These are phyloP conservation scores for Niebla homalea DNA, from an alignment of 495 filamentous ascomycete species.

Conservation along the genomic window DNA sequence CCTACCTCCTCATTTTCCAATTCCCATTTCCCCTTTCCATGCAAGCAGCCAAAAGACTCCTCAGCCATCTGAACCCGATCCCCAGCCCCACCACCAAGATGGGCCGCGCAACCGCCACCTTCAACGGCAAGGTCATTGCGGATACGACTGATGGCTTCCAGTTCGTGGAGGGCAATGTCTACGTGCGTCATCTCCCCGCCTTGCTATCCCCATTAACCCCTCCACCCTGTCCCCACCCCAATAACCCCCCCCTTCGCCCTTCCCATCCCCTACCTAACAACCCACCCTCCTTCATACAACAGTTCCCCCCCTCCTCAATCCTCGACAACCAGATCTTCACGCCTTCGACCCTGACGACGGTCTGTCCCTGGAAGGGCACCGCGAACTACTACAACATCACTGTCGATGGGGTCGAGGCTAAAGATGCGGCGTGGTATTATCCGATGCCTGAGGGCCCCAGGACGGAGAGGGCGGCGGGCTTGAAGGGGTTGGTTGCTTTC, in stretches of 20 bases:
- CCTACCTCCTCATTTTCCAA: too few relatives aligned
- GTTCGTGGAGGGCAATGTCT: constrained; percentile 60
- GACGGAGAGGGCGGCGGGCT: constrained; percentile 40
- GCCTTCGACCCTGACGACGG: constrained; percentile 25
- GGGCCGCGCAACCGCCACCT: constrained; percentile 42
- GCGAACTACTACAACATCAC: constrained; percentile 54
- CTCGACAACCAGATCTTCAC: too few relatives aligned
- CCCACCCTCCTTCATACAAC: too few relatives aligned
- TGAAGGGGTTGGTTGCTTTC: constrained; percentile 54
- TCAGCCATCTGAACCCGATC: too few relatives aligned
- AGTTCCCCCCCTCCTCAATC: too few relatives aligned
- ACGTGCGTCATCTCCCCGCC: constrained; percentile 32
- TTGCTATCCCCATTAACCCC: too few relatives aligned
- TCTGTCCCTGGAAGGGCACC: constrained; percentile 59
- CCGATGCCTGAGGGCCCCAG: constrained; percentile 26
- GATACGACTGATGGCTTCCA: constrained; percentile 47
- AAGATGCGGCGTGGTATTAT: constrained; percentile 60
- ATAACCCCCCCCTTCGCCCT: too few relatives aligned
- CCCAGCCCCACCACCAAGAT: constrained; percentile 11
- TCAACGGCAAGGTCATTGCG: constrained; percentile 45
- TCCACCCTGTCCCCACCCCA: too few relatives aligned
- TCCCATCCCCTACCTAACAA: too few relatives aligned
- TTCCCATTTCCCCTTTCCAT: too few relatives aligned
- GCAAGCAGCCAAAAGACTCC: too few relatives aligned
- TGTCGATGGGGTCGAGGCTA: constrained; percentile 40